phyloP scores from a whole-genome alignment of 345 rosid genomes.

The Camelina hispida region DNA sequence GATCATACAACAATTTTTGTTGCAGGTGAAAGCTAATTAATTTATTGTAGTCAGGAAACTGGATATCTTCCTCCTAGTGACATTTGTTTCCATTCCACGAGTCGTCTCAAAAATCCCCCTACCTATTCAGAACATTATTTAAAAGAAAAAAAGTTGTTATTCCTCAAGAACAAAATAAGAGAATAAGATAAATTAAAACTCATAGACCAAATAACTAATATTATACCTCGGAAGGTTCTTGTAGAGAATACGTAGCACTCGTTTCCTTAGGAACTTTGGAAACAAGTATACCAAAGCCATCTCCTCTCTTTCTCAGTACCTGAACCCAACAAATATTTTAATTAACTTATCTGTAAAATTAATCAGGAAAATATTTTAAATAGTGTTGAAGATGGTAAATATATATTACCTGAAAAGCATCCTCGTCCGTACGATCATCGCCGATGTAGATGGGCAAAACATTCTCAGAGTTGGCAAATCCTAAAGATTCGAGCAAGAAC shows the following conservation, averaged over 20 bases:
- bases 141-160: not conserved
- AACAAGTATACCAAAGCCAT: constrained; percentile 88
- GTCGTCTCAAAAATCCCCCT: constrained; percentile 62
- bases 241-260: constrained; percentile 78
- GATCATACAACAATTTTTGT: constrained; percentile 23
- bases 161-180: constrained; percentile 4
- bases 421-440: constrained; percentile 91
- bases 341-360: not conserved
- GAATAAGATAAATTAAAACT: not conserved
- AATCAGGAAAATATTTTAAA: not conserved
- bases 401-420: constrained; percentile 78
- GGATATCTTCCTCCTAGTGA: constrained; percentile 31
- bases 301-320: constrained; percentile 75
- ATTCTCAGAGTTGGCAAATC: constrained; percentile 61
- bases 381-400: not conserved
- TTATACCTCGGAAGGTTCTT: constrained; percentile 79
- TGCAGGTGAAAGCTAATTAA: constrained; percentile 5
- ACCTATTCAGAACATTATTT: constrained; percentile 55
- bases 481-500: constrained; percentile 70
- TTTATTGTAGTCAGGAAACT: constrained; percentile 1
- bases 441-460: constrained; percentile 86
- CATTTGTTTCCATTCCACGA: constrained; percentile 70
- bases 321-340: constrained; percentile 22
- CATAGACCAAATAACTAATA: not conserved
- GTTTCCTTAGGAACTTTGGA: constrained; percentile 88